Base-by-base conservation (phyloP, 805 yeast species). In the Saccharomycopsis sp. region DNA sequence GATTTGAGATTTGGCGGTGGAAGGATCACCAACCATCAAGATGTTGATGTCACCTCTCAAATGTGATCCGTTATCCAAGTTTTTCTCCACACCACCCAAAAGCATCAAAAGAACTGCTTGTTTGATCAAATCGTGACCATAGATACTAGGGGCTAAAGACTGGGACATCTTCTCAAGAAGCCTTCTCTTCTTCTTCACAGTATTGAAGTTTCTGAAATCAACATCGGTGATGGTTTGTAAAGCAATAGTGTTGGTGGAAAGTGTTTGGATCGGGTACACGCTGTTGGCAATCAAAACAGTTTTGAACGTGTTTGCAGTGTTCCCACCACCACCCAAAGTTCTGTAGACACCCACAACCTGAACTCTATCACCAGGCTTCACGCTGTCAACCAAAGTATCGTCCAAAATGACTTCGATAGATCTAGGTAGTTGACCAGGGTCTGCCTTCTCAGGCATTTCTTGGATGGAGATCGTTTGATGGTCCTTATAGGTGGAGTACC, bases 11-110 rank as follows among this genome's bases (percentile, higher is more conserved):
- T 92, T 92, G 19, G 98, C 97, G 13, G 98, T 92, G 6, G 96
- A 86, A 10, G 98, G 98, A 60, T 92, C 98, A 64, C 98, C 98
- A 30, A 92, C 96, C 94, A 92, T 83, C 39, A 92, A 68, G 41
- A 92, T 69, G 57, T 92, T 92, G 58, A 92, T 89, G 63, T 92
- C 98, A 66, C 98, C 98, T 69, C 98, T 81, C 55, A 92, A 76
- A 63, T 92, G 97, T 4, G 96, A 81, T 6, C 98, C 98, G 54
- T 89, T 89, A 34, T 78, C 89, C 53, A 92, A 67, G 60, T 89
- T 89, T 62, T 89, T 89, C 54, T 92, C 96, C 29, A 80, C 78
- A 57, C 98, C 98, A 39, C 97, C 96, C 43, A 92, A 64, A 41
- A 92, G 65, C 94, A 87, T 84, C 43, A 92, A 68, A 39, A 92